These are phyloP conservation scores for Ehretia macrophylla DNA, from an alignment of 257 asterid species.

Conservation along the genomic window DNA sequence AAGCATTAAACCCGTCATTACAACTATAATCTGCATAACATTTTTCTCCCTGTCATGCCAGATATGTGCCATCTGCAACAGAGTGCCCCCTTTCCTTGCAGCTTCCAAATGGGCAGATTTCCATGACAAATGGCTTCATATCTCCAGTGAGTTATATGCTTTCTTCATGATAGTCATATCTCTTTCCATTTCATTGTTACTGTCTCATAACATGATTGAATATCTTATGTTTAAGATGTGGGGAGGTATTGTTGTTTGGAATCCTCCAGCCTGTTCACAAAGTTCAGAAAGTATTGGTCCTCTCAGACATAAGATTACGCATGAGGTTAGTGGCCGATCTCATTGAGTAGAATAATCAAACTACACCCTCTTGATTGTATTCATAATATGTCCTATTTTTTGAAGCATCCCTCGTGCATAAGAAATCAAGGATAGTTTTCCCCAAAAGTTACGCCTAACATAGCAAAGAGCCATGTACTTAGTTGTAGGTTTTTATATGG, in stretches of 20 bases:
- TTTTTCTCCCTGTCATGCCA: slow-evolving; percentile 24
- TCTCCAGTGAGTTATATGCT: slow-evolving; percentile 71
- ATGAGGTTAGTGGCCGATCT: slow-evolving; percentile 50
- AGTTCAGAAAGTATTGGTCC: slow-evolving; percentile 31
- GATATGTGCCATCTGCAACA: slow-evolving; percentile 80
- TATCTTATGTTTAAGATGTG: slow-evolving; percentile 65
- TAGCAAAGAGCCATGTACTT: too few relatives aligned
- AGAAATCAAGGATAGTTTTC: too few relatives aligned
- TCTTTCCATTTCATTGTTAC: slow-evolving; percentile 16
- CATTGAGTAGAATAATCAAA: not conserved
- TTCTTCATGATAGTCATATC: slow-evolving; percentile 2
- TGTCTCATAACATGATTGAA: slow-evolving; percentile 16
- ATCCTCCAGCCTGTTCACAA: slow-evolving; percentile 65
- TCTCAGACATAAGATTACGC: slow-evolving; percentile 52
- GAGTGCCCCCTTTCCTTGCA: slow-evolving; percentile 84
- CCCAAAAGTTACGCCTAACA: too few relatives aligned
- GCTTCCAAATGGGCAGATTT: slow-evolving; percentile 70
- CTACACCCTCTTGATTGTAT: too few relatives aligned
- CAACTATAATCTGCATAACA: slow-evolving; percentile 12
- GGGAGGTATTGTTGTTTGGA: slow-evolving; percentile 96
- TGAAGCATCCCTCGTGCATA: too few relatives aligned
- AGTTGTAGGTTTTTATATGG: too few relatives aligned
- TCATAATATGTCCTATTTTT: too few relatives aligned
- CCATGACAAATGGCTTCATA: slow-evolving; percentile 85
- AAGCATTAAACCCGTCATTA: slow-evolving; percentile 8